A percentile compares a stretch with the other conserved stretches of the same genome.
phyloP scores from a whole-genome alignment of 805 yeast genomes.

The Blastobotrys americana region DNA sequence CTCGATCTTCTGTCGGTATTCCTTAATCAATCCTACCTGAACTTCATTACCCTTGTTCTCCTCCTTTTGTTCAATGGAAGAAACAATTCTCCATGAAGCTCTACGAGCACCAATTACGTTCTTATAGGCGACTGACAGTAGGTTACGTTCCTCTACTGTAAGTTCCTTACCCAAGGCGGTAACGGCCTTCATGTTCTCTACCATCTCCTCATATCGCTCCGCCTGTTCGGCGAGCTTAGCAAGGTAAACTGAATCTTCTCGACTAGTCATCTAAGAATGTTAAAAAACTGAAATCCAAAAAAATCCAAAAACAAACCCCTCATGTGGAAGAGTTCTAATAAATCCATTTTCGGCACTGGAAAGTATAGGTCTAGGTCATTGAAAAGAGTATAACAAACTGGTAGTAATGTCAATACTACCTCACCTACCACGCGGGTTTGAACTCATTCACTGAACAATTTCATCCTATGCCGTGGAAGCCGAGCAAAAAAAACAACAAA shows the following conservation, averaged over 20 bases:
- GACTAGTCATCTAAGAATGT: conserved; percentile 7
- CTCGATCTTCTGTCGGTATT: conserved; percentile 92
- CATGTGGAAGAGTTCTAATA: background rate
- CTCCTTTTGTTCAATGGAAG: conserved; percentile 96
- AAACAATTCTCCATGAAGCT: conserved; percentile 98
- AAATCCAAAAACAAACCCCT: conserved; percentile 33
- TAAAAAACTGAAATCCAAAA: conserved; percentile 21
- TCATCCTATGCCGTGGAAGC: too few relatives aligned
- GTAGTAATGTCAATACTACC: too few relatives aligned
- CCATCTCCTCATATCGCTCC: conserved; percentile 99
- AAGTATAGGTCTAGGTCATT: too few relatives aligned
- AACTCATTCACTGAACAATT: too few relatives aligned
- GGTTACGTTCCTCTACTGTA: conserved; percentile 95
- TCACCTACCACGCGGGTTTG: too few relatives aligned
- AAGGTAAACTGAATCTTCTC: conserved; percentile 35
- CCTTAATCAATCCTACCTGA: conserved; percentile 84
- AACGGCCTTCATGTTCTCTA: conserved; percentile 95
- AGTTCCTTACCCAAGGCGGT: conserved; percentile 94
- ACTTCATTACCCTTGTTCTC: conserved; percentile 90
- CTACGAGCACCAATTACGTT: conserved; percentile 98
- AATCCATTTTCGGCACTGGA: background rate
- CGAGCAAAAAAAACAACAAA: too few relatives aligned
- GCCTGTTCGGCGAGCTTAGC: conserved; percentile 99
- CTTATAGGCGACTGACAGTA: conserved; percentile 94
- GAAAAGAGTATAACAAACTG: too few relatives aligned